Base-by-base conservation (phyloP, 2,329 filamentous ascomycete species). In the Gnomoniopsis sp. region DNA sequence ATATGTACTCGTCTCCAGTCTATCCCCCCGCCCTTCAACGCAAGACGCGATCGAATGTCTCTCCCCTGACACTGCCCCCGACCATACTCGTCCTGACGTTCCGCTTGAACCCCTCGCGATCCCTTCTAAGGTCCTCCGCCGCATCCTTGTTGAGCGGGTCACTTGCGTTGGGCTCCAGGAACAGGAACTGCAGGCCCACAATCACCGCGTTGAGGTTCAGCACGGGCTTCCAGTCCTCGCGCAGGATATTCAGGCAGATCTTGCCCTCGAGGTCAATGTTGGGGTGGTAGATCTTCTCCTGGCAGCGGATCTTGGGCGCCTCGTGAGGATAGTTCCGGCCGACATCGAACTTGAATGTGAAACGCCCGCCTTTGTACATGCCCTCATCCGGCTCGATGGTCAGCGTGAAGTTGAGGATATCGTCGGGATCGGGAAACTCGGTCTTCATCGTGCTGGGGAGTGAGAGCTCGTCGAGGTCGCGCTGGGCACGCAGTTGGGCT, bases 141-240 rank as follows among this genome's bases (percentile, higher is more conserved):
- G 95, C 95, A 69, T 98, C 93, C 79, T 99, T 97, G 76, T 99
- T 99, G 62, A 99, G 79, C n/a, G 95, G 95, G 71, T 99, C 95
- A 51, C 90, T 93, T 11, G 95, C 92, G 71, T 99, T 99, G 19
- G 95, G 95, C 73, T 99, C 95, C 63, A 98, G 87, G 82, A 99
- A 99, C 53, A 99, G 82, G 71, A 98, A 98, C 88, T 93, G 91
- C 71, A 99, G 77, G 46, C 95, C 95, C 55, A 98, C 92, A 66
- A 99, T 95, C 44, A 98, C 92, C 17, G 95, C 93, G 71, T 98
- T 97, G 72, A 99, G 75, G 73, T 98, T 98, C 71, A 99, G 78
- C 48, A 99, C 95, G 0, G 95, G 95, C 80, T 98, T 99, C 95
- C 95, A 99, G 78, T 99, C 95, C 77, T 99, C 95, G 62, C 95